Evolutionary conservation across 345 rosid genomes (phyloP).

Genomic region (Alliaria petiolata): DNA sequence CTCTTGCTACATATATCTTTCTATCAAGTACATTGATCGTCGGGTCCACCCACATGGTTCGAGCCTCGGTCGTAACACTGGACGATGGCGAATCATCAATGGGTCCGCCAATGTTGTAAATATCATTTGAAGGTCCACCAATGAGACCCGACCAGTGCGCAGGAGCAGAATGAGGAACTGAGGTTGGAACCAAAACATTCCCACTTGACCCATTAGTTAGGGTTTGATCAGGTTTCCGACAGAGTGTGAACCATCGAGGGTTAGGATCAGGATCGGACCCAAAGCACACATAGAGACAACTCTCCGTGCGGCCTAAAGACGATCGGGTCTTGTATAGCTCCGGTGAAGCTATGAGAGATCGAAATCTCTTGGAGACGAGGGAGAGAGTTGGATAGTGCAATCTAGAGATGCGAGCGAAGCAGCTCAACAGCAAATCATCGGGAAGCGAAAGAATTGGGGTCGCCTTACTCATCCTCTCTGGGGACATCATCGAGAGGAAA

Average conservation of each 20-base stretch:
- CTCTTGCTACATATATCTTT: neutral
- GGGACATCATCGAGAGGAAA: neutral
- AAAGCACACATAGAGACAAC: conserved; percentile 51
- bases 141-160: conserved; percentile 30
- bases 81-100: conserved; percentile 26
- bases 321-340: conserved; percentile 36
- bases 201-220: conserved; percentile 10
- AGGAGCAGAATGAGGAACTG: conserved; percentile 27
- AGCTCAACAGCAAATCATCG: neutral
- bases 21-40: neutral
- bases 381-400: conserved; percentile 50
- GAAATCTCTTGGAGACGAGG: conserved; percentile 50
- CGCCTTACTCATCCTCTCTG: neutral
- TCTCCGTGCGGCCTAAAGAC: conserved; percentile 21
- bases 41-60: neutral
- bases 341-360: conserved; percentile 32
- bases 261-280: conserved; percentile 34
- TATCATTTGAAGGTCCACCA: conserved; percentile 10
- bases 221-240: conserved; percentile 18
- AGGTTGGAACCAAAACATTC: conserved; percentile 12
- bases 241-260: conserved; percentile 43
- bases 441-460: neutral
- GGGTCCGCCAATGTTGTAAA: conserved; percentile 62
- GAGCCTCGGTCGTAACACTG: neutral
- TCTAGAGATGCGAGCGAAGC: conserved; percentile 39